A percentile compares a stretch with the other conserved stretches of the same genome.
Evolutionary conservation across 352 stramenopile genomes (phyloP).

Genomic region (Elongisporangium senticosum): DNA sequence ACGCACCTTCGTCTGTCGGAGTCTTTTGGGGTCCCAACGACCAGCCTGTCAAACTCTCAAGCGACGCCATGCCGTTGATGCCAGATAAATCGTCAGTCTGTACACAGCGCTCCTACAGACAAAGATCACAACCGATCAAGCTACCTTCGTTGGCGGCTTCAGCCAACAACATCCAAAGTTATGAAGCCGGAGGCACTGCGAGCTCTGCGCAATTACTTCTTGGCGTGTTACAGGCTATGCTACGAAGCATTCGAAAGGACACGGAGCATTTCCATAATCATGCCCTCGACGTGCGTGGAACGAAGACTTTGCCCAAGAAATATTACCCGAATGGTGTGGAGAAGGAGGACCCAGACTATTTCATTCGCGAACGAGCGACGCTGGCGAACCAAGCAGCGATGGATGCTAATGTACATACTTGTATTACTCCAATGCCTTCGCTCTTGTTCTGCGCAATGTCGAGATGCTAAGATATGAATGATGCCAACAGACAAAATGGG

Average conservation of each 20-base stretch:
- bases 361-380: slow-evolving; percentile 18
- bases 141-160: not conserved
- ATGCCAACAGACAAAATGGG: slow-evolving; percentile 22
- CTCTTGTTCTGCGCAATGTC: not conserved
- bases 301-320: slow-evolving; percentile 1
- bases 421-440: slow-evolving; percentile 3
- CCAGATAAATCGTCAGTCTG: not conserved
- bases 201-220: slow-evolving; percentile 24
- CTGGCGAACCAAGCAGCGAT: slow-evolving; percentile 16
- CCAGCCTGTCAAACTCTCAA: not conserved
- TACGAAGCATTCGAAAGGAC: slow-evolving; percentile 33
- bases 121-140: not conserved
- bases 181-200: not conserved
- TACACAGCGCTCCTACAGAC: not conserved
- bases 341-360: slow-evolving; percentile 28
- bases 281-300: slow-evolving; percentile 17
- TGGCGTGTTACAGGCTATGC: slow-evolving; percentile 43
- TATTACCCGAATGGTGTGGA: slow-evolving; percentile 24
- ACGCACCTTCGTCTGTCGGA: slow-evolving; percentile 10
- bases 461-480: not conserved
- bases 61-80: not conserved
- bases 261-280: slow-evolving; percentile 23
- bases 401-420: slow-evolving; percentile 20
- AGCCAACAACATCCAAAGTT: slow-evolving; percentile 2
- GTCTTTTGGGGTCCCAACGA: slow-evolving; percentile 22